phyloP scores from a whole-genome alignment of 352 stramenopile species.

The Globisporangium recalcitrans region DNA sequence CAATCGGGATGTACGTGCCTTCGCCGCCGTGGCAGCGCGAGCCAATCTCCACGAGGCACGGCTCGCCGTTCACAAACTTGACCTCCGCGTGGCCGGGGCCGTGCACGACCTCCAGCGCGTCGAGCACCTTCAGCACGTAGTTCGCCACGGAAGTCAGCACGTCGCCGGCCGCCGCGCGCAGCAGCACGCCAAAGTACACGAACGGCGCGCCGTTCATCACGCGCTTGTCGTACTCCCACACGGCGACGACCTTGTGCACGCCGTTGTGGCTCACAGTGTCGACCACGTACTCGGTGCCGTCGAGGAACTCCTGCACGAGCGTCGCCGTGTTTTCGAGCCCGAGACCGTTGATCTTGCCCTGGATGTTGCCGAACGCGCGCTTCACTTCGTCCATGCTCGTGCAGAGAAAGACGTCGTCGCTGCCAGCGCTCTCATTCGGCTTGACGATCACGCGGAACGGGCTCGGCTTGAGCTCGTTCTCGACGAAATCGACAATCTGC shows the following conservation, averaged over 20 bases:
- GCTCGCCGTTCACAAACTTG: constrained; percentile 76
- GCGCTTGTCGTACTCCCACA: constrained; percentile 98
- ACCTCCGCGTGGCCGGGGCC: constrained; percentile 81
- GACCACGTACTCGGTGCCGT: constrained; percentile 95
- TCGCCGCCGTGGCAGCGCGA: constrained; percentile 94
- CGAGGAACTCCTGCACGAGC: constrained; percentile 92
- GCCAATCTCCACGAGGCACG: constrained; percentile 95
- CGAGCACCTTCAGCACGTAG: constrained; percentile 71
- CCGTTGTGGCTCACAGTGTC: constrained; percentile 93
- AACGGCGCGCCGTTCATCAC: constrained; percentile 93
- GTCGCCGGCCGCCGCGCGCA: constrained; percentile 61
- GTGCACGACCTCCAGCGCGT: constrained; percentile 68
- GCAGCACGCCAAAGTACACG: constrained; percentile 91
- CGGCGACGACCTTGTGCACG: constrained; percentile 91
- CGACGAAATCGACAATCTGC: constrained; percentile 68
- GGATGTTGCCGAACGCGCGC: constrained; percentile 77
- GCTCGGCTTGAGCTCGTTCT: constrained; percentile 49
- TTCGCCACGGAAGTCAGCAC: constrained; percentile 50
- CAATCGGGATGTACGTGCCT: constrained; percentile 91
- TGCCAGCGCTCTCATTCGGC: constrained; percentile 71
- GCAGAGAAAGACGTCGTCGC: constrained; percentile 79
- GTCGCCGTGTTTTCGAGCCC: constrained; percentile 80
- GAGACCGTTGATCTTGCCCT: constrained; percentile 84
- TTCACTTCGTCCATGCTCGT: constrained; percentile 64
- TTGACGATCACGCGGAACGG: constrained; percentile 91